Evolutionary conservation across 768 basidiomycete genomes (phyloP), one percentile per base, ranked within the genome.

Genomic region (Coprinellus micaceus): DNA sequence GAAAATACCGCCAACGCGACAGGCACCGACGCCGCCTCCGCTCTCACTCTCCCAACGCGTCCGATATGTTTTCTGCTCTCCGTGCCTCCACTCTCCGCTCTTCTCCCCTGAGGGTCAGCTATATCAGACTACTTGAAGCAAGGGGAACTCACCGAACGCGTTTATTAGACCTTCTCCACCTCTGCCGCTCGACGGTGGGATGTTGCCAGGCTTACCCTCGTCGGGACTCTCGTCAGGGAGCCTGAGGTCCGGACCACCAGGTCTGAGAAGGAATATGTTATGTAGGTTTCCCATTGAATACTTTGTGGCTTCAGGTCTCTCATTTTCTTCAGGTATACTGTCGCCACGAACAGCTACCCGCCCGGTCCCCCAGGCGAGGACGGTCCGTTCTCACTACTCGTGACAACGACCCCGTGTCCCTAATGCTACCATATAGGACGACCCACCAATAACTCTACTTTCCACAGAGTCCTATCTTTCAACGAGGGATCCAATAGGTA

Each of bases 391-490:
- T 56, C 81, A 69, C 40, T 55, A n/a, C 48, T 49, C 4, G 37
- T 22, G 40, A 49, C 50, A n/a, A 30, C n/a, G 53, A 60, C 4
- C n/a, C 10, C 13, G 17, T 53, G 49, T 21, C 28, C 40, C 30
- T 33, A 50, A 47, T 29, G 46, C 29, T 47, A 17, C 56, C 39
- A 46, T 19, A 46, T 49, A 90, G 88, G 79, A 61, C 82, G 83
- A 46, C 65, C 69, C 12, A 74, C 77, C 4, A 75, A 72, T 13
- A 79, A 88, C 12, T 4, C 49, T 7, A 86, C 88, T 22, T 95
- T 86, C 83, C 92, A 94, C 65, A 75, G 83, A 44, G 63, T 95
- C 47, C 64, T 92, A 47, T 92, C 86, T 24, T 94, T 94, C 76
- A 72, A 73, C n/a, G 77, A 83, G 7, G 3, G 43, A 39, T 63